These are phyloP conservation scores for Pleurotus ostreatus DNA, from an alignment of 768 basidiomycete species.

Conservation along the genomic window DNA sequence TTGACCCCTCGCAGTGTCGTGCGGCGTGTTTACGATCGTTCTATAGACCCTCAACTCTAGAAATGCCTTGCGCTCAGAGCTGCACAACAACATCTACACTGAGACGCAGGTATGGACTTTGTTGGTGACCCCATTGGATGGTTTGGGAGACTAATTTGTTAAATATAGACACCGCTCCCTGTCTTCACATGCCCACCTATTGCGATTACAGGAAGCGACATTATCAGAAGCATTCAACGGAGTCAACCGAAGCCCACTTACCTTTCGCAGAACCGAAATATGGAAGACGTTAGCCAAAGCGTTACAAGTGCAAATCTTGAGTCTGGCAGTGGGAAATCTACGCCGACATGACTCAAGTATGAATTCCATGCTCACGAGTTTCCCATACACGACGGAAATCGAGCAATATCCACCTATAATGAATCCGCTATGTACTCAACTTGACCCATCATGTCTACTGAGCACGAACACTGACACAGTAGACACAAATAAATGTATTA, in stretches of 20 bases:
- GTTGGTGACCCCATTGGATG: too few species aligned
- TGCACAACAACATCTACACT: not conserved
- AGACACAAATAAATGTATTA: not conserved
- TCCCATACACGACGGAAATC: too few species aligned
- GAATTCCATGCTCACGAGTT: too few species aligned
- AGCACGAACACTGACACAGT: too few species aligned
- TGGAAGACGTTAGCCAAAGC: not conserved
- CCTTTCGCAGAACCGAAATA: not conserved
- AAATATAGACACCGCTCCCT: conserved; percentile 2
- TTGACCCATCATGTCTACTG: too few species aligned
- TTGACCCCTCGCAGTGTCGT: not conserved
- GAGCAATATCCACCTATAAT: too few species aligned
- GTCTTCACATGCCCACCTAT: not conserved
- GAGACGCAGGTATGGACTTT: not conserved
- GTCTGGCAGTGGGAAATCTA: not conserved
- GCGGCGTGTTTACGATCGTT: not conserved
- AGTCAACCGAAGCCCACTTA: not conserved
- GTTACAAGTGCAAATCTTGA: not conserved
- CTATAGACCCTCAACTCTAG: conserved; percentile 22
- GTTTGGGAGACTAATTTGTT: not conserved
- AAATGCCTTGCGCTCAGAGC: conserved; percentile 15
- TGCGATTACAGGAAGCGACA: not conserved
- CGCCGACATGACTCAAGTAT: not conserved
- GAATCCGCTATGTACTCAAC: too few species aligned
- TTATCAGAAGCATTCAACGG: not conserved